phyloP scores from a whole-genome alignment of 192 early-diverging fungal species.

The Cetraspora pellucida region DNA sequence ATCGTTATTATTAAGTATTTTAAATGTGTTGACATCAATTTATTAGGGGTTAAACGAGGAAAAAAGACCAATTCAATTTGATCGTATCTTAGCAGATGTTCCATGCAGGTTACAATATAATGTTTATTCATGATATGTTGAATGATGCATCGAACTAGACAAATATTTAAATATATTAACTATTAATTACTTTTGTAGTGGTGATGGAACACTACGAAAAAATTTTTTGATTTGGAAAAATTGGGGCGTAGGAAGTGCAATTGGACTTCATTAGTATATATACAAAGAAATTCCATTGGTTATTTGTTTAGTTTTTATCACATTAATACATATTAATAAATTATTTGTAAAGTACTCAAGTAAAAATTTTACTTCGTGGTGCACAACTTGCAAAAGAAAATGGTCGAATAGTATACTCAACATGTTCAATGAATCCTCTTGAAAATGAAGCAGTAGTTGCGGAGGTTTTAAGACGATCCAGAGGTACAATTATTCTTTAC shows the following conservation, averaged over 20 bases:
- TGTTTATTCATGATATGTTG: neutral
- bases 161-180: neutral
- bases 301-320: neutral
- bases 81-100: constrained; percentile 95
- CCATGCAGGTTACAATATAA: constrained; percentile 69
- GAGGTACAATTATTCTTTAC: constrained; percentile 5
- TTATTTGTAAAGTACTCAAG: constrained; percentile 61
- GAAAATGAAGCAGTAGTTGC: constrained; percentile 98
- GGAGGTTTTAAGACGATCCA: constrained; percentile 66
- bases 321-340: neutral
- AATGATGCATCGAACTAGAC: too few relatives aligned
- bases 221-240: constrained; percentile 90
- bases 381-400: constrained; percentile 86
- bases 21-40: constrained; percentile 38
- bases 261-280: constrained; percentile 74
- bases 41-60: constrained; percentile 33
- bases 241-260: constrained; percentile 77
- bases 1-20: neutral
- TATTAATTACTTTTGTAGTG: constrained; percentile 48
- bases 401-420: constrained; percentile 95
- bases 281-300: neutral
- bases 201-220: constrained; percentile 97
- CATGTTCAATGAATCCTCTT: constrained; percentile 97
- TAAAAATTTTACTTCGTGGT: constrained; percentile 86
- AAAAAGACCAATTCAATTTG: constrained; percentile 77